Evolutionary conservation across 768 basidiomycete species (phyloP), one percentile per base, ranked within the genome.

Genomic region (Vararia minispora): DNA sequence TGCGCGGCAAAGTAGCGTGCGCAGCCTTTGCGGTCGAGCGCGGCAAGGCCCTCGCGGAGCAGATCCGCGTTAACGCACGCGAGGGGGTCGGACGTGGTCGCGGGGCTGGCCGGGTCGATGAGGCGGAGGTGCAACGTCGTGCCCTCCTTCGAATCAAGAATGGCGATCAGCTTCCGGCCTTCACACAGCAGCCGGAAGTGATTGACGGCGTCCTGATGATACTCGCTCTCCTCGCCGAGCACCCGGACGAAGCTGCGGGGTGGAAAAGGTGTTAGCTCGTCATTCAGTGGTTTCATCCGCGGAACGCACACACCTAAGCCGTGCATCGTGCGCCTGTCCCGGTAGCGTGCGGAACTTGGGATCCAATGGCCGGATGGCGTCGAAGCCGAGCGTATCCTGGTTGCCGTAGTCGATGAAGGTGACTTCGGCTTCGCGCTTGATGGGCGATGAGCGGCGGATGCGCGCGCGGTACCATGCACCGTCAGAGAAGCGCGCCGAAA

Each of bases 391-490:
- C 2, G 71, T 84, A 53, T 94, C 90, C 58, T 91, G 85, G 58
- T 99, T 98, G 23, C 94, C 94, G 53, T 94, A 88, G 56, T 88
- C 83, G 49, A 97, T 92, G 63, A 97, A 97, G 6, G 81, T 79
- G 24, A 99, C 81, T 56, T 95, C 88, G 5, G 89, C 91, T 59
- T 95, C 89, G 55, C 84, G 90, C 63, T 92, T 95, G 28, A 86
- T 50, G 4, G 87, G 76, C 31, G 88, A 92, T n/a, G 75, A 64
- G 16, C 86, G 72, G 37, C 84, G 82, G 43, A 97, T 79, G 63
- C 79, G 86, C 30, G 94, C 94, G 36, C 94, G 84, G 60, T 98
- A 97, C 95, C 94, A 99, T 33, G 80, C 67, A 6, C 87, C 87
- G 52, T 95, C 85, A 33, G 83, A 85, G 61, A 97, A 97, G 54